Evolutionary conservation across 1,284 basidiomycete species (phyloP), one percentile per base, ranked within the genome.

Genomic region (Athelia psychrophila): DNA sequence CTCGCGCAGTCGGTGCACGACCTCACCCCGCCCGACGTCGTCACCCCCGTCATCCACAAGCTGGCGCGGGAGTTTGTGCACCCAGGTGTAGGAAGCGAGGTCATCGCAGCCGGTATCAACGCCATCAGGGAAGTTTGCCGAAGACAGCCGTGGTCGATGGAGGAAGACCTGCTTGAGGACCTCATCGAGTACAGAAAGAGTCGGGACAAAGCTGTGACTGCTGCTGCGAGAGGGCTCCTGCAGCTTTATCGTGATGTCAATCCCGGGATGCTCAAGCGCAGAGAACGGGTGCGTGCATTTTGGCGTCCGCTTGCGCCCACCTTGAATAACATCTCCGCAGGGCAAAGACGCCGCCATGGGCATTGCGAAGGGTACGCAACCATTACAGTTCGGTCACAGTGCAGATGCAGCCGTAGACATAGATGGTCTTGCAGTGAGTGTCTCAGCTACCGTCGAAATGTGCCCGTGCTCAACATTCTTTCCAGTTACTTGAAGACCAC

Each of bases 201-300:
- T 60, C 86, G 89, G 60, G 96, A 98, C 70, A 99, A 99, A 74
- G 84, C 91, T 3, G 95, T 98, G 20, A 88, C 88, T 12, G 85
- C 93, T 12, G 95, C 93, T 27, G 86, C 93, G 1, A 78, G 97
- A 35, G 92, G 95, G 35, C 67, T 99, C 50, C 72, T 99, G 51
- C 90, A 91, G 63, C 75, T 99, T n/a, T 99, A 94, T 74, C 80
- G 97, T 32, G 96, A 98, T 61, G 92, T 98, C 55, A 98, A 98
- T 68, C 97, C 97, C 1, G 87, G 84, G 2, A 82, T 99, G 83
- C 77, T 99, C 60, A 95, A 93, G 72, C 80, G 86, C 54, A 78
- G 93, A 52, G 96, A 99, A 66, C 76, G 95, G 60, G 90, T 88
- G 59, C 51, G 83, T 63, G 23, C 54, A 24, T 44, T 40, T 48